These are phyloP conservation scores for Rhodotorula kratochvilovae DNA, from an alignment of 768 basidiomycete species.

Conservation along the genomic window DNA sequence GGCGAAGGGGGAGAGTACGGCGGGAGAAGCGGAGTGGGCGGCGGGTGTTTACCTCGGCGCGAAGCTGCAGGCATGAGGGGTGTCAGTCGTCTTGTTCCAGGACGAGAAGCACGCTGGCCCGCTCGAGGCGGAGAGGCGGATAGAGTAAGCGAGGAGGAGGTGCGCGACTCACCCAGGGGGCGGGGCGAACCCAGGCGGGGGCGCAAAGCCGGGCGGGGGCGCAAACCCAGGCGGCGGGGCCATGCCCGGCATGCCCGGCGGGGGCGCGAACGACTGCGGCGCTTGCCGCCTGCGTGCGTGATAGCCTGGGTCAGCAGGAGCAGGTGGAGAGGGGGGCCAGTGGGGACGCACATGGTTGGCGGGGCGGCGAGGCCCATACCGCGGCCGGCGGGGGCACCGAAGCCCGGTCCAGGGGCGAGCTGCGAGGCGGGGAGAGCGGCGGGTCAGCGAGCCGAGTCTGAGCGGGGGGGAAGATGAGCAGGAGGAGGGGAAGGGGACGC, in stretches of 20 bases:
- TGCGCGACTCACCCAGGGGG: conserved; percentile 67
- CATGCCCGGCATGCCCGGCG: conserved; percentile 58
- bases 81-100: neutral
- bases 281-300: conserved; percentile 38
- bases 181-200: conserved; percentile 23
- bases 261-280: conserved; percentile 45
- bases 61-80: neutral
- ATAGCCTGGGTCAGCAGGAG: neutral
- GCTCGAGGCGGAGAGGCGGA: neutral
- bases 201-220: conserved; percentile 19
- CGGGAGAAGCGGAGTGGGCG: neutral
- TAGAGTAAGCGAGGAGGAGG: neutral
- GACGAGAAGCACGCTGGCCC: too few species aligned
- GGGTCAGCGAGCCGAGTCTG: neutral
- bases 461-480: neutral
- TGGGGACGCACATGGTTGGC: conserved; percentile 44
- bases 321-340: neutral
- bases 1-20: neutral
- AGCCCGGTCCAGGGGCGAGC: conserved; percentile 84
- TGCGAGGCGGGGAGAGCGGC: conserved; percentile 44
- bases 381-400: conserved; percentile 91
- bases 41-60: neutral
- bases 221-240: conserved; percentile 67
- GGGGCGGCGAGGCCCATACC: conserved; percentile 68
- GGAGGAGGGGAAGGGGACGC: neutral